phyloP scores from a whole-genome alignment of 2,329 filamentous ascomycete species.

The Mycocentrospora acerina region DNA sequence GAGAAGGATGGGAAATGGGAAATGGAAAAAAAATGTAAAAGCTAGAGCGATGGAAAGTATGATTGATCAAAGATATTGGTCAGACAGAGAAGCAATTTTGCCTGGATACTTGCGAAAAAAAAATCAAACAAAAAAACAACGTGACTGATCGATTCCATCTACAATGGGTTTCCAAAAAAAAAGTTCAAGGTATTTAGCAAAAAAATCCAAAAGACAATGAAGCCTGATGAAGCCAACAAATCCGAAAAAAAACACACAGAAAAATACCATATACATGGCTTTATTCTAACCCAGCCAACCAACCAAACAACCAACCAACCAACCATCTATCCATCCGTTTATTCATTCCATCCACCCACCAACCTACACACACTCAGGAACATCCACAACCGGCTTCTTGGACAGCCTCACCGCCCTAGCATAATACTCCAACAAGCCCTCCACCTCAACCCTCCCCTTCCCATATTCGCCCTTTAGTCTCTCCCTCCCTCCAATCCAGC shows the following conservation, averaged over 20 bases:
- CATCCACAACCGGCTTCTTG: conserved; percentile 17
- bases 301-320: no score
- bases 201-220: not conserved
- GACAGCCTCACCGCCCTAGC: conserved; percentile 24
- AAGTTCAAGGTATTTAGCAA: no score
- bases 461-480: conserved; percentile 18
- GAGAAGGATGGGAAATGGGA: no score
- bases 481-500: conserved; percentile 18
- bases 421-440: conserved; percentile 25
- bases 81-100: not conserved
- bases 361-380: conserved; percentile 18
- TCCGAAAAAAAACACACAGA: not conserved
- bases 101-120: not conserved
- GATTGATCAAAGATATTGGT: not conserved
- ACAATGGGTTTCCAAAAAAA: no score
- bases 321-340: not conserved
- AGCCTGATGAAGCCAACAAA: not conserved
- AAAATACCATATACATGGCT: not conserved
- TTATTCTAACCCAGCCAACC: no score
- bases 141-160: not conserved
- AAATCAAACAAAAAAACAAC: not conserved
- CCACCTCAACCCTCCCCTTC: conserved; percentile 12
- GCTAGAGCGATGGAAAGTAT: not conserved
- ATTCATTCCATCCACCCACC: not conserved
- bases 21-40: not conserved